Evolutionary conservation across 2,329 filamentous ascomycete genomes (phyloP).

Genomic region (Alternaria brassicicola): DNA sequence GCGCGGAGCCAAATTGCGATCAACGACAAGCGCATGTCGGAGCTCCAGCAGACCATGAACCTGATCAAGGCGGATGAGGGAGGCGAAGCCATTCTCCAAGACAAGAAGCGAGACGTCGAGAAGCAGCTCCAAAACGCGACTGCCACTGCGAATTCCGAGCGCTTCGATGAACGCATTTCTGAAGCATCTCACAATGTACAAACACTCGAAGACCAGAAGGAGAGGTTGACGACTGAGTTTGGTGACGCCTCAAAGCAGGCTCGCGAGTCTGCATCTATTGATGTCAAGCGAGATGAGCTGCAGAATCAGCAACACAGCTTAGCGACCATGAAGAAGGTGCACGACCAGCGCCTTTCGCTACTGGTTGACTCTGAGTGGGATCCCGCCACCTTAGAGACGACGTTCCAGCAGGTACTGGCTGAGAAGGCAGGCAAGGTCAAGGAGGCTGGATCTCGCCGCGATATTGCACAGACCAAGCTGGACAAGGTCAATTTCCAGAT

Average conservation of each 20-base stretch:
- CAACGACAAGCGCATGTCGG: slow-evolving; percentile 73
- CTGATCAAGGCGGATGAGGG: slow-evolving; percentile 87
- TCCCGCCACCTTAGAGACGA: slow-evolving; percentile 69
- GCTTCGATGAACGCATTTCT: slow-evolving; percentile 74
- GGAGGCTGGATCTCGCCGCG: slow-evolving; percentile 72
- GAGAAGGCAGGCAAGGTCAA: slow-evolving; percentile 63
- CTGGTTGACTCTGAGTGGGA: slow-evolving; percentile 72
- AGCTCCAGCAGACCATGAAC: slow-evolving; percentile 71
- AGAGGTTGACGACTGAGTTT: slow-evolving; percentile 78
- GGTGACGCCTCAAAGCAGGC: slow-evolving; percentile 81
- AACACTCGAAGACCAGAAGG: slow-evolving; percentile 72
- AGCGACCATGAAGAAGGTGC: slow-evolving; percentile 76
- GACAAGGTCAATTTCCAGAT: slow-evolving; percentile 78
- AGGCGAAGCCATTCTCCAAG: slow-evolving; percentile 75
- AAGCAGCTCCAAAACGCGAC: slow-evolving; percentile 66
- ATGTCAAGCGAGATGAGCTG: slow-evolving; percentile 80
- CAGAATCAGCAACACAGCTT: slow-evolving; percentile 75
- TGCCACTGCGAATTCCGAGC: slow-evolving; percentile 65
- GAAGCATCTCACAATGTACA: slow-evolving; percentile 69
- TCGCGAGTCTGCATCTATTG: slow-evolving; percentile 81
- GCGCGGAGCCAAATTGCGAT: slow-evolving; percentile 73
- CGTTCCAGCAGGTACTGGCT: slow-evolving; percentile 69
- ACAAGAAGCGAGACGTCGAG: slow-evolving; percentile 72
- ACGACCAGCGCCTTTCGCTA: slow-evolving; percentile 71
- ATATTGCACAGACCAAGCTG: slow-evolving; percentile 72